Percentiles rank a stretch among this genome's conserved stretches.
Evolutionary conservation across 1,284 basidiomycete species (phyloP).

Genomic region (Ustilago shanxiensis): DNA sequence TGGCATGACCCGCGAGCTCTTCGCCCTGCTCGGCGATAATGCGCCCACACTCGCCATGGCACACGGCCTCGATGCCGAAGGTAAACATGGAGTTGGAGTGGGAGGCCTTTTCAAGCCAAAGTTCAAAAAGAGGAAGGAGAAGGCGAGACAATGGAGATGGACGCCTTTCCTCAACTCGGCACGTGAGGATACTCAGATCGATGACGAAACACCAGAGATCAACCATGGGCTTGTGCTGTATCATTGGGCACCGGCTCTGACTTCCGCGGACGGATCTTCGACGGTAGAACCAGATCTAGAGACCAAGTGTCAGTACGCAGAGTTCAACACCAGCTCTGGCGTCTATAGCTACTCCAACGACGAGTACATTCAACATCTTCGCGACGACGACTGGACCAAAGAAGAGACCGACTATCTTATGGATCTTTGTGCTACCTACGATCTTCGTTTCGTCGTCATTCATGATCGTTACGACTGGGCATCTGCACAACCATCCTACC

Average conservation of each 20-base stretch:
- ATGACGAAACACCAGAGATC: slow-evolving; percentile 39
- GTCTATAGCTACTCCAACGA: slow-evolving; percentile 87
- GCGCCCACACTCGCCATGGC: slow-evolving; percentile 78
- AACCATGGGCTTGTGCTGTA: slow-evolving; percentile 56
- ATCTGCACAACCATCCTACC: slow-evolving; percentile 27
- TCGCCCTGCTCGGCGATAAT: slow-evolving; percentile 91
- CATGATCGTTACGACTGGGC: slow-evolving; percentile 86
- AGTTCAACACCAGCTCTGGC: slow-evolving; percentile 81
- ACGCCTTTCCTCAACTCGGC: slow-evolving; percentile 64
- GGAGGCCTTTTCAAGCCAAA: slow-evolving; percentile 77
- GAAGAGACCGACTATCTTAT: slow-evolving; percentile 97
- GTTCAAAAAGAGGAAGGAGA: slow-evolving; percentile 83
- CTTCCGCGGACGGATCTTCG: neutral
- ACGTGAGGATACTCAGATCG: slow-evolving; percentile 55
- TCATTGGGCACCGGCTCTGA: slow-evolving; percentile 59
- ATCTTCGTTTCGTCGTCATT: slow-evolving; percentile 89
- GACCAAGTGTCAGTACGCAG: slow-evolving; percentile 76
- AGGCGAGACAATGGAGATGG: slow-evolving; percentile 68
- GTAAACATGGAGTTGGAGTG: slow-evolving; percentile 65
- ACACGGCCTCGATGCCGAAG: slow-evolving; percentile 28
- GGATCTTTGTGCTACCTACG: slow-evolving; percentile 82
- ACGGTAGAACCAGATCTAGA: slow-evolving; percentile 31
- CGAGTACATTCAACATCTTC: slow-evolving; percentile 85
- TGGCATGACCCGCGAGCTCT: slow-evolving; percentile 92
- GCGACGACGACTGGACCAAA: slow-evolving; percentile 89